These are phyloP conservation scores for Porcisia hertigi DNA, from an alignment of 208 protist species.

Conservation along the genomic window DNA sequence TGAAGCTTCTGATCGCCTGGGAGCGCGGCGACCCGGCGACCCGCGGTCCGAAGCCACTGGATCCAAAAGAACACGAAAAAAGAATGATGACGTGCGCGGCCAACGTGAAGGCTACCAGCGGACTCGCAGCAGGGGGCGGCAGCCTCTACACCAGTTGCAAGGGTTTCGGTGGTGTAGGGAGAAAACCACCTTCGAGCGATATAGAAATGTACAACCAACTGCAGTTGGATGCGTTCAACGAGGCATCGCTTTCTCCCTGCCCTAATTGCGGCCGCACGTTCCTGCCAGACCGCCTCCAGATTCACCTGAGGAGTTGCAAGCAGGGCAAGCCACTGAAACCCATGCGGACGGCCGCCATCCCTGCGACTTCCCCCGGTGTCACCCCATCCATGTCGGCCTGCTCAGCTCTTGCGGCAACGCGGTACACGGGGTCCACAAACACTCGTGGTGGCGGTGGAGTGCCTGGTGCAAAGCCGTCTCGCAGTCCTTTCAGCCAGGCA, in stretches of 20 bases:
- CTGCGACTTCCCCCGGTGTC: constrained; percentile 49
- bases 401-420: constrained; percentile 21
- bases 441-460: constrained; percentile 24
- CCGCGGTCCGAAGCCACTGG: constrained; percentile 74
- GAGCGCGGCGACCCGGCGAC: constrained; percentile 69
- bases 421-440: constrained; percentile 17
- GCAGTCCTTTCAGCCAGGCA: background rate
- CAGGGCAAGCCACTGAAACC: constrained; percentile 49
- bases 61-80: constrained; percentile 65
- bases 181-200: constrained; percentile 21
- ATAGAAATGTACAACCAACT: constrained; percentile 80
- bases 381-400: constrained; percentile 9
- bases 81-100: constrained; percentile 36
- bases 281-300: constrained; percentile 83
- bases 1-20: constrained; percentile 91
- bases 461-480: background rate
- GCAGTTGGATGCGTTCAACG: constrained; percentile 80
- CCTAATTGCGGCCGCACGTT: constrained; percentile 92
- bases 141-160: background rate
- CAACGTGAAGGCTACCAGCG: constrained; percentile 8
- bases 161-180: constrained; percentile 9
- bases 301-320: constrained; percentile 90
- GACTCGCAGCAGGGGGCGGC: background rate
- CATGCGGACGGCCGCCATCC: constrained; percentile 52
- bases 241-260: constrained; percentile 69